Base-by-base conservation (phyloP, 768 basidiomycete species). In the Pleurotus salmoneostramineus region DNA sequence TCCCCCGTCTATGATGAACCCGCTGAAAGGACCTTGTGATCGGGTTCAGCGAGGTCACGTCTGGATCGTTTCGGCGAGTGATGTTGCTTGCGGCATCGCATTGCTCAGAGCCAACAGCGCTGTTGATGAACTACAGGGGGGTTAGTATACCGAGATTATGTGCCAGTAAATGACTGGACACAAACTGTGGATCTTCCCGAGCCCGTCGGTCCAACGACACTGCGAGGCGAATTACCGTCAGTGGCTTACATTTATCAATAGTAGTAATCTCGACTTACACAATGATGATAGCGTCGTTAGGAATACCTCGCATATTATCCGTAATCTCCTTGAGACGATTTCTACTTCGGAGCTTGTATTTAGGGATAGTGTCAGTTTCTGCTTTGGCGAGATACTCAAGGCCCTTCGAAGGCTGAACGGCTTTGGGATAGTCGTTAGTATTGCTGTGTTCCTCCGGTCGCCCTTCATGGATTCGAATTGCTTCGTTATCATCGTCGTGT, bases 1-100 rank as follows among this genome's bases (percentile, higher is more conserved):
- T 6, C 43, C 70, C 66, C 27, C 37, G 6, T n/a, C 36, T n/a
- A 14, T 8, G 36, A 6, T 35, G 14, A 15, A 51, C n/a, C 33
- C 50, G 33, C 50, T 51, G 50, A 35, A 51, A 37, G 34, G n/a
- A n/a, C n/a, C 8, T 14, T 15, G 50, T 51, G 36, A 51, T 34
- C 5, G n/a, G 50, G 50, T 51, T 12, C 36, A 37, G 15, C 8
- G 50, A 51, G 17, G 50, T 51, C 50, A 3, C n/a, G 7, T 11
- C 32, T n/a, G 15, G 36, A 35, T 7, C n/a, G n/a, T 35, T 14
- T 7, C 12, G 33, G 7, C 34, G 10, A 5, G 35, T 11, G 15
- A 4, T 7, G 14, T n/a, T 35, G 14, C 50, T n/a, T 11, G 50
- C 35, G 50, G 50, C 50, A 8, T 51, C 50, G 33, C 50, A 51